Conservation (phyloP, 2,329 filamentous ascomycete genomes). For the Endoconidiophora laricicola region DNA sequence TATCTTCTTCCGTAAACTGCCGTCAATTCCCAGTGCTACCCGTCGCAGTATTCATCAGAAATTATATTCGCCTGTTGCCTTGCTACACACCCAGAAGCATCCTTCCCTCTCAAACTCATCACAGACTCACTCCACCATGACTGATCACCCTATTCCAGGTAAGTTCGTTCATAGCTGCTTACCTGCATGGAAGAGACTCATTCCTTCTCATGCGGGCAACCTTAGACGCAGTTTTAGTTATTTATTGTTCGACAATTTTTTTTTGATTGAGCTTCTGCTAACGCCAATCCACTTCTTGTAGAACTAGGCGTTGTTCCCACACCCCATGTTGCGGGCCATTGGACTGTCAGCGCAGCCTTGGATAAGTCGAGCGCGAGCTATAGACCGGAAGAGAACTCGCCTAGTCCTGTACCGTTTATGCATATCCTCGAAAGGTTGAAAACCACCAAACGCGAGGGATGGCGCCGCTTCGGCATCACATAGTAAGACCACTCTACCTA, state of each 20-base stretch:
- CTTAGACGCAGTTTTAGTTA: background rate
- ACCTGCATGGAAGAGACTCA: conserved; percentile 17
- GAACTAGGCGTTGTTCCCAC: conserved; percentile 16
- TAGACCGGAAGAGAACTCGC: conserved; percentile 36
- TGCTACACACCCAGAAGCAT: background rate
- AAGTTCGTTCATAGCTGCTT: conserved; percentile 18
- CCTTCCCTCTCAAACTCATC: background rate
- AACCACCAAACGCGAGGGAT: conserved; percentile 91
- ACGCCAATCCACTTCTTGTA: conserved; percentile 3
- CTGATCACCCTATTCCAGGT: background rate
- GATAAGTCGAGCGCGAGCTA: conserved; percentile 18
- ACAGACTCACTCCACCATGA: background rate
- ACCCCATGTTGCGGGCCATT: conserved; percentile 15
- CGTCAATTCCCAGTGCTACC: no score
- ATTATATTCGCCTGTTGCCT: background rate
- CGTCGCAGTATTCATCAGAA: background rate
- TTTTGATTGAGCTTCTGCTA: conserved; percentile 13
- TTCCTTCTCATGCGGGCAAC: background rate
- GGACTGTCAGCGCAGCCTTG: conserved; percentile 16
- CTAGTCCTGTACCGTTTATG: conserved; percentile 78
- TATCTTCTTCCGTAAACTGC: no score
- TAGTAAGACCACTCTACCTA: conserved; percentile 23
- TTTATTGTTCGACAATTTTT: background rate
- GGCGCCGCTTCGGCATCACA: conserved; percentile 70
- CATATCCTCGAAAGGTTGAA: conserved; percentile 88